These are phyloP conservation scores for Crataegus laevigata DNA, from an alignment of 306 rosid genomes.

Conservation along the genomic window DNA sequence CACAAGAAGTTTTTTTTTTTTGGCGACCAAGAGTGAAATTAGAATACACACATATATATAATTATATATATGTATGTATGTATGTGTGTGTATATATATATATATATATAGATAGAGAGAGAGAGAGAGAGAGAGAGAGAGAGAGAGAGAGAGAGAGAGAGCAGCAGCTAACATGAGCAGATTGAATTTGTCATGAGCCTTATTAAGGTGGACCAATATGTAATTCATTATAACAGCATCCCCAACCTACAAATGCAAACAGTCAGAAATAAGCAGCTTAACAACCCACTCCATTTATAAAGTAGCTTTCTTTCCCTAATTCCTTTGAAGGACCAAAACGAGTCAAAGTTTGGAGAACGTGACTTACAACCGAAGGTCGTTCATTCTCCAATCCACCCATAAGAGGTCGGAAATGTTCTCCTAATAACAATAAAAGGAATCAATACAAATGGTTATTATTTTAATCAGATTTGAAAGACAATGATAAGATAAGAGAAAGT, in stretches of 20 bases:
- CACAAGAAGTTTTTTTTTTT: neutral
- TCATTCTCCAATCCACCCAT: slow-evolving; percentile 48
- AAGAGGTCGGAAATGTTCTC: slow-evolving; percentile 65
- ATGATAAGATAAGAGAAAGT: slow-evolving; percentile 18
- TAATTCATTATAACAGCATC: slow-evolving; percentile 57
- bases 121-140: slow-evolving; percentile 4
- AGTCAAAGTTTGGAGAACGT: neutral
- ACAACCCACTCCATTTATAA: neutral
- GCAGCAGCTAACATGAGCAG: slow-evolving; percentile 69
- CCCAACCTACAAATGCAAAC: slow-evolving; percentile 50
- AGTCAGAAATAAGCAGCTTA: neutral
- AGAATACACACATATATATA: no score
- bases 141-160: slow-evolving; percentile 1
- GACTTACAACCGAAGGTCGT: slow-evolving; percentile 52
- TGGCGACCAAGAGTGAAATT: no score
- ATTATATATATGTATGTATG: no score
- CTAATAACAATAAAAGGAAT: slow-evolving; percentile 36
- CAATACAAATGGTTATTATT: slow-evolving; percentile 6
- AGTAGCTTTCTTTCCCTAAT: slow-evolving; percentile 2
- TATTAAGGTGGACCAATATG: slow-evolving; percentile 81
- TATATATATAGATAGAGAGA: neutral
- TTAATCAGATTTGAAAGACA: neutral
- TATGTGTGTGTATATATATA: no score
- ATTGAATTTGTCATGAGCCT: slow-evolving; percentile 75
- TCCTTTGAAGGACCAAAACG: neutral